Evolutionary conservation across 768 basidiomycete species (phyloP), one percentile per base, ranked within the genome.

Genomic region (Boletus subparvulus): DNA sequence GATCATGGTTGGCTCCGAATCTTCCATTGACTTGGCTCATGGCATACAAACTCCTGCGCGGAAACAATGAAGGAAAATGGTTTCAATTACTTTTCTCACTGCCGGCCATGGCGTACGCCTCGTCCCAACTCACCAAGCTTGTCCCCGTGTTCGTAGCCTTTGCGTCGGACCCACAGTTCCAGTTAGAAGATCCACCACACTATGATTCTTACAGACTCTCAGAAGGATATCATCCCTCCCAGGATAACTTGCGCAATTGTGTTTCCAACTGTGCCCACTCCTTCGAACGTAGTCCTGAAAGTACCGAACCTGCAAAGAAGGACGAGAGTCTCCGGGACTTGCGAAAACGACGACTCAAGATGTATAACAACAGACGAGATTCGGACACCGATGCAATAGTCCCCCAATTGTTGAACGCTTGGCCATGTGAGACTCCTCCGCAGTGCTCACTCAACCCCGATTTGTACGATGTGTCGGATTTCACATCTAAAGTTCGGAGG

Each of bases 81-180:
- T 66, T 40, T 32, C 61, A 57, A 17, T n/a, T 76, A 12, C 48
- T 63, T 13, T 76, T 76, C 41, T 63, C 66, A 8, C 56, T 75
- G 4, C 59, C 71, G 12, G 64, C 72, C 6, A 64, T 74, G 62
- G 64, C 58, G 17, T 75, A 72, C 58, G 43, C 50, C 9, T 67
- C 64, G 3, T 47, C 60, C 1, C 7, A 55, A 0, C 36, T 41
- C 5, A 19, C 33, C 4, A 48, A 54, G 11, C 62, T 72, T 26
- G 56, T 73, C 11, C 61, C 67, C 0, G 64, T 67, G 2, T 45
- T 77, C 2, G 42, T 78, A 14, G 67, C 77, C 1, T 73, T 75
- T 50, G 60, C 58, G 0, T 42, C 61, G 3, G 33, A 56, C 12
- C 14, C 61, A 14, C 43, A 48, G 6, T 52, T 65, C 47, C 14